Percentiles rank a stretch among this genome's conserved stretches.
Conservation (phyloP, 345 rosid species). For the Noccaea caerulescens region DNA sequence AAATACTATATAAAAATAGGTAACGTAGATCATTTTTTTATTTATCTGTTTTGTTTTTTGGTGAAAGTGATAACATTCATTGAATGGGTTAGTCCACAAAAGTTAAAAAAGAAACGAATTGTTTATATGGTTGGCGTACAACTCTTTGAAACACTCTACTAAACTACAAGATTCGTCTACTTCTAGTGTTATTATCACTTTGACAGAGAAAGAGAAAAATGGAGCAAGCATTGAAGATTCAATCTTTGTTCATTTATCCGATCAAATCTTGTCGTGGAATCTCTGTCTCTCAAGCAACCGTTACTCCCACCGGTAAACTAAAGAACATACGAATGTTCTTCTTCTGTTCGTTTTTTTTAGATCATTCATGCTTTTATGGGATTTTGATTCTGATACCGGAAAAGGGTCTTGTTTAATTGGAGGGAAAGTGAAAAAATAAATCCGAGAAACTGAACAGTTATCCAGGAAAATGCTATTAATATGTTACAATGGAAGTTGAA, state of each 20-base stretch:
- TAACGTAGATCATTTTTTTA: neutral
- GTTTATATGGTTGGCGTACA: neutral
- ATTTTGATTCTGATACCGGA: too few species aligned
- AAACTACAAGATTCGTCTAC: neutral
- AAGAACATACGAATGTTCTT: neutral
- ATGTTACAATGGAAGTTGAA: too few species aligned
- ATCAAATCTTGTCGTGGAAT: constrained; percentile 84
- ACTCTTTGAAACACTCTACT: neutral
- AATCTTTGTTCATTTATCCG: constrained; percentile 70
- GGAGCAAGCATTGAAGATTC: constrained; percentile 39
- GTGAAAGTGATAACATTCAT: neutral
- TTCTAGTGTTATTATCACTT: neutral
- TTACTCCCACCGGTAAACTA: constrained; percentile 62
- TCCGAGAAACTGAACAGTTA: too few species aligned
- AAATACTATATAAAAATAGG: neutral
- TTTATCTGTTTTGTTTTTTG: neutral
- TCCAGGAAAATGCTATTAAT: too few species aligned
- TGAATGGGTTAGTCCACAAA: neutral
- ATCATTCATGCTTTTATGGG: too few species aligned
- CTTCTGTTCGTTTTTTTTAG: too few species aligned
- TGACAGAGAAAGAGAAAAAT: neutral
- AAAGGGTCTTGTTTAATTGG: neutral
- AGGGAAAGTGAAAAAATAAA: too few species aligned
- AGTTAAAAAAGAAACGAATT: neutral
- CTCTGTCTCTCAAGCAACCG: constrained; percentile 64